Evolutionary conservation across 352 stramenopile species (phyloP).

Genomic region (Peronospora belbahrii): DNA sequence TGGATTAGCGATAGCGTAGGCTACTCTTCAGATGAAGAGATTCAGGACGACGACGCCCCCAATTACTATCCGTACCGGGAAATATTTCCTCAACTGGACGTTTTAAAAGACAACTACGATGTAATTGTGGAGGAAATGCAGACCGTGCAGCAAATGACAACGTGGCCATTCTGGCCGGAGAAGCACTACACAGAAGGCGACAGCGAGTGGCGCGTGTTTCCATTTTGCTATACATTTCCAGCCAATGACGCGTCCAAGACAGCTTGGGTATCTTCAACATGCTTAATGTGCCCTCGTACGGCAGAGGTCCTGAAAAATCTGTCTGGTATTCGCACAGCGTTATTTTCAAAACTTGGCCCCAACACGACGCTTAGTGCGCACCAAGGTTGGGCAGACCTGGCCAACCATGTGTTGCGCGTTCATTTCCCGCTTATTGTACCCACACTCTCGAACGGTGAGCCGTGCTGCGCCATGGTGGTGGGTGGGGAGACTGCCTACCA

Average conservation of each 20-base stretch:
- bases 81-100: constrained; percentile 68
- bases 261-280: constrained; percentile 74
- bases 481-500: constrained; percentile 64
- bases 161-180: constrained; percentile 81
- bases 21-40: constrained; percentile 44
- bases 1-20: constrained; percentile 26
- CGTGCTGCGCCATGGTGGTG: constrained; percentile 74
- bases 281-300: constrained; percentile 70
- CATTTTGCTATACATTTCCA: constrained; percentile 88
- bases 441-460: constrained; percentile 37
- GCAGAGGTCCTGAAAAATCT: constrained; percentile 54
- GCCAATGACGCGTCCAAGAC: constrained; percentile 79
- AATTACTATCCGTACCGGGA: constrained; percentile 75
- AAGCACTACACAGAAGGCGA: constrained; percentile 72
- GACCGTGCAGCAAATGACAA: constrained; percentile 39
- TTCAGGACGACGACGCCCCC: constrained; percentile 60
- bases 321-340: constrained; percentile 67
- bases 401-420: constrained; percentile 84
- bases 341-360: constrained; percentile 87
- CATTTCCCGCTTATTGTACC: constrained; percentile 72
- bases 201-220: constrained; percentile 82
- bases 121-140: constrained; percentile 77
- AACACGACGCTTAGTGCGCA: constrained; percentile 66
- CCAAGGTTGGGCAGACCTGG: constrained; percentile 83
- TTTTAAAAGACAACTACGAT: constrained; percentile 59